Evolutionary conservation across 2,329 filamentous ascomycete genomes (phyloP), one percentile per base, ranked within the genome.

Genomic region (Periconia digitata): DNA sequence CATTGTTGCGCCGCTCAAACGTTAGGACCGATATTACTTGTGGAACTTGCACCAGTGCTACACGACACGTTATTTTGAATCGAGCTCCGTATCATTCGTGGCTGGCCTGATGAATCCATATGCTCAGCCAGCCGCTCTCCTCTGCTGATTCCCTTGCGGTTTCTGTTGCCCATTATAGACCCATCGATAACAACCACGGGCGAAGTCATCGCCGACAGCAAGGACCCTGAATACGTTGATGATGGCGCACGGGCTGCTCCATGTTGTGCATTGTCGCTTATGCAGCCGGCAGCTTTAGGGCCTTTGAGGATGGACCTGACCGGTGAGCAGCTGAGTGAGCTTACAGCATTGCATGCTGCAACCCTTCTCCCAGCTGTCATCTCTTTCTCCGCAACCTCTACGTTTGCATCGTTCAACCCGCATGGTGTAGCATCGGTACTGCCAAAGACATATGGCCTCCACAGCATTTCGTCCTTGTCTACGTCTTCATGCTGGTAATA

Each of bases 371-470:
- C 53, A 20, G 47, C 23, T 16, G 10, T 45, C 35, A 37, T 41
- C 42, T 37, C 43, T 12, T 39, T 29, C 21, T 23, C 43, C 34
- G n/a, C 37, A 32, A 32, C n/a, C 27, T 32, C 32, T 34, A 13
- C 27, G 15, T 43, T 27, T 27, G 38, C 43, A 24, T n/a, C 24
- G 4, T 22, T 12, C 17, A 17, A 32, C 15, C 50, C 47, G 23
- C 53, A 47, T 17, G 47, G 40, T 32, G 40, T 22, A 32, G 24
- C 38, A 36, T 49, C 24, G 22, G 60, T 57, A 35, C 54, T 58
- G 17, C 59, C 63, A 38, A 71, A 63, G 21, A 69, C 63, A 37
- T 70, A 68, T 12, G 45, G 57, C 53, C 51, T 64, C 70, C 70
- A 72, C 27, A 67, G 45, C 41, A 49, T 48, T 41, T 70, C 67